Base-by-base conservation (phyloP, 2,329 filamentous ascomycete genomes). In the Beauveria sp. region DNA sequence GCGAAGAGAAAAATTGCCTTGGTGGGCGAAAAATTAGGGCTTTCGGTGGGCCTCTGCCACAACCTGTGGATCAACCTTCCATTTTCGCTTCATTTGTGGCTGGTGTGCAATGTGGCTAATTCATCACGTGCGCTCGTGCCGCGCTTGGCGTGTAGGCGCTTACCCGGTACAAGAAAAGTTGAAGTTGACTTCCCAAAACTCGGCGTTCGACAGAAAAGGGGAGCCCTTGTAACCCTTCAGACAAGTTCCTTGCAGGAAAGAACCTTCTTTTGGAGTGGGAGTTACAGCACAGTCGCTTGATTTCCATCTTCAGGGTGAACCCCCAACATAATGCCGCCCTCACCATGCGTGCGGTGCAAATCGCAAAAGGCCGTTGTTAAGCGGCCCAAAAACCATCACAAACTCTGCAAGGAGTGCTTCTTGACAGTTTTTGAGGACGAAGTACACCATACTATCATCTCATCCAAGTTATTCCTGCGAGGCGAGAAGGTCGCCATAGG, bases 401-500 rank as follows among this genome's bases (percentile, higher is more conserved):
- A 96, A 70, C 83, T 99, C 52, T 99, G 95, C 82, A 92, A 90
- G 69, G 75, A 80, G 5, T 99, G 95, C 75, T 99, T 99, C 75
- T 85, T 96, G 60, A 70, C 78, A 12, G 83, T 95, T 51, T 99
- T 99, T 71, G 95, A 99, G 74, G 85, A 89, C 65, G 95, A 99
- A 78, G 87, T 96, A 53, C 93, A 98, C 73, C 89, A 96, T 70
- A 98, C 95, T 5, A 96, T 99, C 69, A 87, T 83, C 28, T 85
- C 88, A 2, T 91, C 89, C 20, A 78, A 82, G n/a, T 83, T 99
- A 18, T 99, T 99, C 75, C 79, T 80, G 50, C 86, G 83, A 1
- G 93, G 93, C 63, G 95, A 99, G 73, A 86, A 84, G 64, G 84
- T 99, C 45, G 96, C 95, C 8, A 97, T 99, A 69, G 96, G 95